Conservation (phyloP, 2,329 filamentous ascomycete species). For the Aspergillus oerlinghausenensis region DNA sequence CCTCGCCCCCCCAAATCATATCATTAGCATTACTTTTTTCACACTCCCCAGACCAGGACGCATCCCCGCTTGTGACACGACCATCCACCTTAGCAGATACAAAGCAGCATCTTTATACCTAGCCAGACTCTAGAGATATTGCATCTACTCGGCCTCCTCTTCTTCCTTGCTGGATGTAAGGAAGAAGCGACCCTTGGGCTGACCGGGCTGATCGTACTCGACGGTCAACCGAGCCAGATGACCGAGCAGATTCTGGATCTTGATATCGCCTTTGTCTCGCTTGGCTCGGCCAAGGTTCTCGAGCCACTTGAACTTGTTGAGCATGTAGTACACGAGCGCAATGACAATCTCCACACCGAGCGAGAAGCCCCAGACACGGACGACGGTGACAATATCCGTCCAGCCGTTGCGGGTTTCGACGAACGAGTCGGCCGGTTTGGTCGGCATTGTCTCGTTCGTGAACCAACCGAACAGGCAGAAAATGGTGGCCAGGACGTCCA, state of each 20-base stretch:
- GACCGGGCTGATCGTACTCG: constrained; percentile 46
- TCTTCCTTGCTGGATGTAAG: constrained; percentile 42
- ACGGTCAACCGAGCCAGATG: constrained; percentile 47
- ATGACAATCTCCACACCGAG: constrained; percentile 49
- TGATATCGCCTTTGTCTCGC: constrained; percentile 45
- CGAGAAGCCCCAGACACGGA: constrained; percentile 49
- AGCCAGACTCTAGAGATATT: not conserved
- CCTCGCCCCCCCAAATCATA: not conserved
- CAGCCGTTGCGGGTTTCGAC: constrained; percentile 48
- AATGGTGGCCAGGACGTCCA: constrained; percentile 67
- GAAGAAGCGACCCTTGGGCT: constrained; percentile 40
- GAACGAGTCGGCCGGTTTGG: constrained; percentile 21
- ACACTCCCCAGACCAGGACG: not conserved
- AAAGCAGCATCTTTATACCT: not conserved
- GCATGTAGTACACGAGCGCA: constrained; percentile 46
- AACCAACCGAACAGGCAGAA: constrained; percentile 76
- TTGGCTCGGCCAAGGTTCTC: constrained; percentile 46
- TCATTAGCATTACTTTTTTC: not conserved
- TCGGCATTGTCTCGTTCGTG: constrained; percentile 46
- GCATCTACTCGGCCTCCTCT: constrained; percentile 37
- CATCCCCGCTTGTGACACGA: not conserved
- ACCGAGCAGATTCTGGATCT: constrained; percentile 48
- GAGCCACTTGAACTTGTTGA: constrained; percentile 43
- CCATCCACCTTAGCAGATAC: not conserved
- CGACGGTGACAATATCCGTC: constrained; percentile 54